These are phyloP conservation scores for Heracleum sosnowskyi DNA, from an alignment of 129 eudicot genomes.

Conservation along the genomic window DNA sequence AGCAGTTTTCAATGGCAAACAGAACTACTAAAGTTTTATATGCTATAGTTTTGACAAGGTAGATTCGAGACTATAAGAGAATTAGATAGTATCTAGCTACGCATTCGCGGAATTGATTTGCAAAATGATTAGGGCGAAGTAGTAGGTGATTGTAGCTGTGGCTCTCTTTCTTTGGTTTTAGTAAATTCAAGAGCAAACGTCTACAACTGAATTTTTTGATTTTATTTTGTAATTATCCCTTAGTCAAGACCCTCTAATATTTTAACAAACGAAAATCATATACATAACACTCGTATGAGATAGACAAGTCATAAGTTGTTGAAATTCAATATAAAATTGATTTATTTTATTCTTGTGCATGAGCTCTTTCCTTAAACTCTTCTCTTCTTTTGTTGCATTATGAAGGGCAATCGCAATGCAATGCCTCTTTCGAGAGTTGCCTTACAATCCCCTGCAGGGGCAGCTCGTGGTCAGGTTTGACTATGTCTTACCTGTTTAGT, in stretches of 20 bases:
- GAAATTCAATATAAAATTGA: not conserved
- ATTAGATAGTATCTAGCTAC: not conserved
- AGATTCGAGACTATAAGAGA: not conserved
- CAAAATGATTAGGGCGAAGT: not conserved
- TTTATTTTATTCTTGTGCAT: not conserved
- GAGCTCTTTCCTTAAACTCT: not conserved
- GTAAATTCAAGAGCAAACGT: not conserved
- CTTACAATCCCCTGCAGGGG: conserved; percentile 73
- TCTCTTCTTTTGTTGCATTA: not conserved
- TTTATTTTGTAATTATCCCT: not conserved
- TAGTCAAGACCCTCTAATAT: not conserved
- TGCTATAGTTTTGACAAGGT: not conserved
- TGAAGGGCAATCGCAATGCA: conserved; percentile 61
- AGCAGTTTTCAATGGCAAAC: not conserved
- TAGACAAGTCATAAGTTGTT: not conserved
- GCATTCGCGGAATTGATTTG: not conserved
- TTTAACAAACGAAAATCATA: not conserved
- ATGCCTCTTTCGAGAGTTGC: conserved; percentile 64
- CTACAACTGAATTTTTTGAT: not conserved
- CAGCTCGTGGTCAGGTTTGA: conserved; percentile 82
- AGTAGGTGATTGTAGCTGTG: not conserved
- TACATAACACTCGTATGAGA: not conserved
- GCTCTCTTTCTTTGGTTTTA: not conserved
- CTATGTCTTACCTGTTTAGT: not conserved
- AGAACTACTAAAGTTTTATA: not conserved